A percentile compares a stretch with the other conserved stretches of the same genome.
Evolutionary conservation across 257 asterid species (phyloP).

Genomic region (Solanum neorickii): DNA sequence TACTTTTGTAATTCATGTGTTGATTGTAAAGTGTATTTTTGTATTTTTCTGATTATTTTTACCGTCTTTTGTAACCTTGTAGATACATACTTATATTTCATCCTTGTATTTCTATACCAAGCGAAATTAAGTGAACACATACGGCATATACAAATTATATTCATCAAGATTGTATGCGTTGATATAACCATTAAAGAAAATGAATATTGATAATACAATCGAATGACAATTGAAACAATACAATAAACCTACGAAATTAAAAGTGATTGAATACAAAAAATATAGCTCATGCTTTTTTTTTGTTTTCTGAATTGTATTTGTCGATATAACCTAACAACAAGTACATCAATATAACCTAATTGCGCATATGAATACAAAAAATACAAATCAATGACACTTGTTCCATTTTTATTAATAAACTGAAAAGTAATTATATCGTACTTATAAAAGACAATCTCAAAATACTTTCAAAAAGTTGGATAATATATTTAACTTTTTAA

Average conservation of each 20-base stretch:
- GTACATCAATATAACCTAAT: neutral
- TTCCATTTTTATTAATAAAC: too few relatives aligned
- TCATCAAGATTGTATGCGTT: neutral
- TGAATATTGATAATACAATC: neutral
- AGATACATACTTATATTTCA: too few relatives aligned
- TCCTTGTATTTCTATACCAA: too few relatives aligned
- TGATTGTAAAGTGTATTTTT: too few relatives aligned
- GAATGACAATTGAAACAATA: neutral
- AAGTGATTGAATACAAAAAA: neutral
- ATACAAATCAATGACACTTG: neutral
- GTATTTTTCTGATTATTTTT: too few relatives aligned
- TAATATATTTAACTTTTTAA: too few relatives aligned
- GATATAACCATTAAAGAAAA: neutral
- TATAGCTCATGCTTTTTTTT: fast-evolving
- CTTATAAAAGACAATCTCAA: too few relatives aligned
- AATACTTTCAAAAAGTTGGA: neutral
- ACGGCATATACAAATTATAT: neutral
- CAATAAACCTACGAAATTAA: neutral
- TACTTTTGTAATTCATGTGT: too few relatives aligned
- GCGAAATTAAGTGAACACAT: neutral
- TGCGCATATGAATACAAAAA: neutral
- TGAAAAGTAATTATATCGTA: too few relatives aligned
- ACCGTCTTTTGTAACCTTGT: too few relatives aligned
- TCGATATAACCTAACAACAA: neutral
- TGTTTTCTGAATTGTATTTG: neutral